Conservation (phyloP, 257 asterid species). For the Ehretia macrophylla region DNA sequence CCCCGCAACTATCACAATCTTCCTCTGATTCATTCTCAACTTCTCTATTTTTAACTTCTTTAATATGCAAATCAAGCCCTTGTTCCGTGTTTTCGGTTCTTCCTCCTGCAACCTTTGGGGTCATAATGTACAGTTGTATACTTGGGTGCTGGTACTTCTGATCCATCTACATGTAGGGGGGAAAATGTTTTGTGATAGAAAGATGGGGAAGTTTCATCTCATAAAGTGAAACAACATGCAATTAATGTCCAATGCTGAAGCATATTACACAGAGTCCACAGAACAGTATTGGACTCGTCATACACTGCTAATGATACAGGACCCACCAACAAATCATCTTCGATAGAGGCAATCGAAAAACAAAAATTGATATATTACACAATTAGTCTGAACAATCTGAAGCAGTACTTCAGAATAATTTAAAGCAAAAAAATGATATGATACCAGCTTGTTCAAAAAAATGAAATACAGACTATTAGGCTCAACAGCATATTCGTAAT, state of each 20-base stretch:
- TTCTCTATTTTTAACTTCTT: constrained; percentile 32
- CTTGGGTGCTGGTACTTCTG: constrained; percentile 83
- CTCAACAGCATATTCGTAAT: too few species aligned
- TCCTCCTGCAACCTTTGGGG: constrained; percentile 37
- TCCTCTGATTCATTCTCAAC: constrained; percentile 39
- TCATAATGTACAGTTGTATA: constrained; percentile 81
- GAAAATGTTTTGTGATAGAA: constrained; percentile 1
- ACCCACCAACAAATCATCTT: too few species aligned
- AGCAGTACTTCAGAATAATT: too few species aligned
- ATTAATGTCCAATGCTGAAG: not conserved
- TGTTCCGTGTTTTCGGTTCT: constrained; percentile 13
- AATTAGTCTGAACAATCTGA: too few species aligned
- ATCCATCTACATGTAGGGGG: constrained; percentile 67
- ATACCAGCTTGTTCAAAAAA: not conserved
- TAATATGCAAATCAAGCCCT: constrained; percentile 22
- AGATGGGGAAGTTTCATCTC: not conserved
- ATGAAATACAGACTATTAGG: not conserved
- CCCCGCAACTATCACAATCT: constrained; percentile 24
- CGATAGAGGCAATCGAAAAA: too few species aligned
- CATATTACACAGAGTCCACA: too few species aligned
- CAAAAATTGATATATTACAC: too few species aligned
- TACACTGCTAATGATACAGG: too few species aligned
- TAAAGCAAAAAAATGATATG: too few species aligned
- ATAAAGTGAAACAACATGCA: not conserved
- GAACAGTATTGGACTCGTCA: too few species aligned